Base-by-base conservation (phyloP, 2,329 filamentous ascomycete genomes). In the Dendryphion nanum region DNA sequence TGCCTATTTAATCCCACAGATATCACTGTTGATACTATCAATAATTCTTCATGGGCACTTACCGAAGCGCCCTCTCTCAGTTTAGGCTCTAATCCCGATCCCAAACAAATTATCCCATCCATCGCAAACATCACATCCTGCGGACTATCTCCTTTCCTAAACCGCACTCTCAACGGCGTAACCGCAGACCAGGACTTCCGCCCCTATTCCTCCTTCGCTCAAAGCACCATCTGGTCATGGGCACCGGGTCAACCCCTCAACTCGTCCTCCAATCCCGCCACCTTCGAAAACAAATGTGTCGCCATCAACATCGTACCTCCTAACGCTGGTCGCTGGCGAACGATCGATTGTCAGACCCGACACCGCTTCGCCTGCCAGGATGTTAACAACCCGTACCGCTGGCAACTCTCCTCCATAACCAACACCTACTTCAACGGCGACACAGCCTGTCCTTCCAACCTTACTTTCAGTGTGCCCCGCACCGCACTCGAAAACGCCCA, bases 401-500 rank as follows among this genome's bases (percentile, higher is more conserved):
- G 82, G 81, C 60, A 57, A 4, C 55, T 85, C 18, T 76, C 76
- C 8, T 43, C 56, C 4, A 48, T 63, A 3, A 43, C 57, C 0
- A 65, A 66, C 2, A 53, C 66, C 6, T 82, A 76, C 50, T 61
- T 61, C 28, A 69, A 71, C 3, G 61, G 65, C 2, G 45, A 68
- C 2, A 59, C 51, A 2, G 54, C 66, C 4, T 86, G 82, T 56
- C 71, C 71, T 0, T 39, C 61, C 1, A 63, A 68, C 15, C 71
- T 70, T n/a, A 57, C 38, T 2, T 83, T 85, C 51, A 67, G 71
- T 19, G 72, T 76, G 1, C 82, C 82, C 0, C 73, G 78, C 24
- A 83, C 79, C 0, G 74, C 77, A 2, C 69, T 85, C 2, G 82
- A 86, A 55, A 85, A 84, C 46, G 66, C 66, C 2, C 81, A 82